phyloP scores from a whole-genome alignment of 495 filamentous ascomycete species.

The Gamarada debralockiae region DNA sequence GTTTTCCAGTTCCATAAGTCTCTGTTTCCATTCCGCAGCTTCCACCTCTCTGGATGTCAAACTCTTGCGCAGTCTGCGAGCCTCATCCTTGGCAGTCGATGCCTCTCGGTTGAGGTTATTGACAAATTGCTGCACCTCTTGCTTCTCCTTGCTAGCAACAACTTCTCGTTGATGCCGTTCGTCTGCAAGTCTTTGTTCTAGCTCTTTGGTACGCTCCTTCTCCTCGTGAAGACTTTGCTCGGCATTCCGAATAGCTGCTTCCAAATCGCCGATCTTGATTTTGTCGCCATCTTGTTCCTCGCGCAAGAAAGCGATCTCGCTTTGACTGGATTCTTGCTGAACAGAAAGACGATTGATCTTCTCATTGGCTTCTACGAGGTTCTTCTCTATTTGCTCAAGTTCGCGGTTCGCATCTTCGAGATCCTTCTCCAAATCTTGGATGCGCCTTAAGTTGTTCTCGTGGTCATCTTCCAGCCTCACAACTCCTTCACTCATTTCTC shows the following conservation, averaged over 20 bases:
- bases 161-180: conserved; percentile 86
- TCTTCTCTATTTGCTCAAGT: conserved; percentile 70
- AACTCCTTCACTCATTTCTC: conserved; percentile 79
- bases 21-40: conserved; percentile 82
- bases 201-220: conserved; percentile 70
- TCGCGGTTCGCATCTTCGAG: conserved; percentile 72
- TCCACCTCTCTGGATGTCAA: conserved; percentile 84
- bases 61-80: conserved; percentile 71
- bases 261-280: conserved; percentile 93
- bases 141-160: conserved; percentile 79
- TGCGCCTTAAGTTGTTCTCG: conserved; percentile 53
- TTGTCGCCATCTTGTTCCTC: conserved; percentile 98
- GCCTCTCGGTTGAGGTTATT: conserved; percentile 82
- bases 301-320: conserved; percentile 89
- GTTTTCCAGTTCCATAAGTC: conserved; percentile 82
- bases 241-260: conserved; percentile 70
- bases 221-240: conserved; percentile 73
- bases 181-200: conserved; percentile 70
- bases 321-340: conserved; percentile 87
- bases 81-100: conserved; percentile 81
- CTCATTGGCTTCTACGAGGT: conserved; percentile 72
- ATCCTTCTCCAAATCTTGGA: conserved; percentile 71
- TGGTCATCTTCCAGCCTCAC: conserved; percentile 85
- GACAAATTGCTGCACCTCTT: conserved; percentile 69
- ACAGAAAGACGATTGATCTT: conserved; percentile 83